Conservation (phyloP, 257 asterid species). For the Voacanga thouarsii region DNA sequence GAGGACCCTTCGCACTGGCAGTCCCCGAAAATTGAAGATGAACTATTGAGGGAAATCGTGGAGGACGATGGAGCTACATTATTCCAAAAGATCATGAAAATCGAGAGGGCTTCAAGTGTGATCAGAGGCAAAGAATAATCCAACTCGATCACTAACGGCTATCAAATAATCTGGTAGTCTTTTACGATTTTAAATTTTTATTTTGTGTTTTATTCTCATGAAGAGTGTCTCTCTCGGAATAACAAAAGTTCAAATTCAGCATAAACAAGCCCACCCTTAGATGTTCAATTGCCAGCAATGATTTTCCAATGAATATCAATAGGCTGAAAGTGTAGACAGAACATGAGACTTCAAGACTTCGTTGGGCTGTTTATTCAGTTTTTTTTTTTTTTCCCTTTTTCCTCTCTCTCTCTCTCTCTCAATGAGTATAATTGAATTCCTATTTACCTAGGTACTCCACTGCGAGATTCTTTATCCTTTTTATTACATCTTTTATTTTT, state of each 20-base stretch:
- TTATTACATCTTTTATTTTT: too few relatives aligned
- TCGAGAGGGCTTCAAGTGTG: constrained; percentile 88
- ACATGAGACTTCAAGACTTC: too few relatives aligned
- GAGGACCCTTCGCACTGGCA: constrained; percentile 98
- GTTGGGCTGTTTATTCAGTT: too few relatives aligned
- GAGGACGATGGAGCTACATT: constrained; percentile 89
- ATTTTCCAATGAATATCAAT: not conserved
- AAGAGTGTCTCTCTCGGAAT: not conserved
- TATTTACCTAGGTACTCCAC: too few relatives aligned
- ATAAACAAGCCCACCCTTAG: too few relatives aligned
- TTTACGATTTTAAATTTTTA: not conserved
- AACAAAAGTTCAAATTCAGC: not conserved
- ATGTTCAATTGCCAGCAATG: not conserved
- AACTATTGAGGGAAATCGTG: constrained; percentile 83
- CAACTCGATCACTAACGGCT: not conserved
- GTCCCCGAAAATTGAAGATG: constrained; percentile 90
- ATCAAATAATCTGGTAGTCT: not conserved
- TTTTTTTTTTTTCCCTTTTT: too few relatives aligned
- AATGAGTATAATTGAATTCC: too few relatives aligned
- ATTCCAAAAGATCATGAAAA: constrained; percentile 87
- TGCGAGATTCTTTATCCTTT: too few relatives aligned
- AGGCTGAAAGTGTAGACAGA: not conserved
- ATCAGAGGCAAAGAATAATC: constrained; percentile 57
- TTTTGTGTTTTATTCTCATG: not conserved
- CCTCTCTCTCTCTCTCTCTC: too few relatives aligned